Conservation (phyloP, 139 green algal genomes). For the Picochlorum sp. region DNA sequence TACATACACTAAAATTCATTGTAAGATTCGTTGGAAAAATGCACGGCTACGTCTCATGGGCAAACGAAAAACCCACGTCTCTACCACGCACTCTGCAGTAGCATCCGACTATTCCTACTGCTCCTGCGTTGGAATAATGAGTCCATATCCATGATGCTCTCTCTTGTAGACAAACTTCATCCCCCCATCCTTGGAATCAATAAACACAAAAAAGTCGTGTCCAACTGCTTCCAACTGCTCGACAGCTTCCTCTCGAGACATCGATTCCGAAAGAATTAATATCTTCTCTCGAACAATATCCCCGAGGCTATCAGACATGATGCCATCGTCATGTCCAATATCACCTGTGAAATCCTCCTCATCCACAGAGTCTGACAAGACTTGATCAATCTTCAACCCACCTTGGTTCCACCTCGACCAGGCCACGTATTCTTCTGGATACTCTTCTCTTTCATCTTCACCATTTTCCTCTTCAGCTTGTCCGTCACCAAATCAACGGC, state of each 20-base stretch:
- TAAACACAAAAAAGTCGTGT: slow-evolving; percentile 34
- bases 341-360: slow-evolving; percentile 5
- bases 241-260: slow-evolving; percentile 15
- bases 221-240: slow-evolving; percentile 24
- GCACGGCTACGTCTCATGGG: too few relatives aligned
- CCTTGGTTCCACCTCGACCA: slow-evolving; percentile 26
- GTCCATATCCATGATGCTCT: slow-evolving; percentile 44
- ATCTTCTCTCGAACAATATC: slow-evolving; percentile 19
- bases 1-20: too few relatives aligned
- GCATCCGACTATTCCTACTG: too few relatives aligned
- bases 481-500: slow-evolving; percentile 68
- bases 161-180: slow-evolving; percentile 30
- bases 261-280: not conserved
- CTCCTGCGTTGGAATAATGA: slow-evolving; percentile 46
- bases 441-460: slow-evolving; percentile 26
- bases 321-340: not conserved
- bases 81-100: too few relatives aligned
- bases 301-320: not conserved
- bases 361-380: slow-evolving; percentile 9
- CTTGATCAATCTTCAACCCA: slow-evolving; percentile 12
- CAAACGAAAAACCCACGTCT: too few relatives aligned
- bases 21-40: too few relatives aligned
- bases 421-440: slow-evolving; percentile 31
- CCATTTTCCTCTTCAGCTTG: slow-evolving; percentile 43
- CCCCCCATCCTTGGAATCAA: slow-evolving; percentile 14